Evolutionary conservation across 768 basidiomycete species (phyloP).

Genomic region (Amylocystis lapponica): DNA sequence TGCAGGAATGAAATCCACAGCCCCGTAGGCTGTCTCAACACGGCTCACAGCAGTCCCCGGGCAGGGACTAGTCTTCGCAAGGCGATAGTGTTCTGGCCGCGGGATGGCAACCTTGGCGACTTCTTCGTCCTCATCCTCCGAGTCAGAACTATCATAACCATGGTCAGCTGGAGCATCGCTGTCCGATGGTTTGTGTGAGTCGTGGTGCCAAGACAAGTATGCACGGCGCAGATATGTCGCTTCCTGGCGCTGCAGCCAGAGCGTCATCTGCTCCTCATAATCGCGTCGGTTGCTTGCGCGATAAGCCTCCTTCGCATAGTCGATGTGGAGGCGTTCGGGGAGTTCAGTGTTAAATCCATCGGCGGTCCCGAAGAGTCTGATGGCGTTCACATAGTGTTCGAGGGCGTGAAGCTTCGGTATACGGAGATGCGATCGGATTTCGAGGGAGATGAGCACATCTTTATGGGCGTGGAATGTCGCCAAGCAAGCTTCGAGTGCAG

Average conservation of each 20-base stretch:
- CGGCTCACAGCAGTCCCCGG: background rate
- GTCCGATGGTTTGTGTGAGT: background rate
- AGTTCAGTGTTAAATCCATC: constrained; percentile 37
- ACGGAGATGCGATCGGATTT: constrained; percentile 30
- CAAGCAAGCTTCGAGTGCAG: constrained; percentile 22
- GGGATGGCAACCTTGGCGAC: background rate
- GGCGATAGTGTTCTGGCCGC: background rate
- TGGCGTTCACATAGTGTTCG: constrained; percentile 27
- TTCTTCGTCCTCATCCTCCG: background rate
- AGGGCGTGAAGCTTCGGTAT: constrained; percentile 37
- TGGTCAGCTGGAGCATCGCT: background rate
- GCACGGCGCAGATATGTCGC: constrained; percentile 18
- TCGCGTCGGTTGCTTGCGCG: constrained; percentile 30
- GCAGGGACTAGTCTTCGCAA: background rate
- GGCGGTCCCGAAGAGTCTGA: constrained; percentile 28
- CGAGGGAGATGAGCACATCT: constrained; percentile 28
- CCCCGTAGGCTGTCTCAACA: background rate
- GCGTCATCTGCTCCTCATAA: constrained; percentile 33
- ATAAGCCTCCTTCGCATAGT: constrained; percentile 34
- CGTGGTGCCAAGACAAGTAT: constrained; percentile 7
- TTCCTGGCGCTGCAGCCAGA: constrained; percentile 28
- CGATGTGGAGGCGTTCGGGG: constrained; percentile 37
- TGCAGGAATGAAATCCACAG: background rate
- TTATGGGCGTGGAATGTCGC: constrained; percentile 33
- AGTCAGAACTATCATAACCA: background rate